These are phyloP conservation scores for Evernia prunastri DNA, from an alignment of 495 filamentous ascomycete genomes.

Conservation along the genomic window DNA sequence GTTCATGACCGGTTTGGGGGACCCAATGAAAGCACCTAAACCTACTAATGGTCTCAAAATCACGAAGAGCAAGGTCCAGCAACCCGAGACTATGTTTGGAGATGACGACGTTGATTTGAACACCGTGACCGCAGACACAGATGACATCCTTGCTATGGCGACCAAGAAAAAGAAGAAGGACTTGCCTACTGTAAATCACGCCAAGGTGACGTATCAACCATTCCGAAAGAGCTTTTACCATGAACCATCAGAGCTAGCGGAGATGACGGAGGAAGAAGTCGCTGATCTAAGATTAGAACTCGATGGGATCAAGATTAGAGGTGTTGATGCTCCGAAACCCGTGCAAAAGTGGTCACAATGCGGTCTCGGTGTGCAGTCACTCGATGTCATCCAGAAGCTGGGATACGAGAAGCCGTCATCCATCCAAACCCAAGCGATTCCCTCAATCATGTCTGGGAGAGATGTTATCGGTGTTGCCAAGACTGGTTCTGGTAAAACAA, in stretches of 20 bases:
- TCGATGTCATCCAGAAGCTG: constrained; percentile 78
- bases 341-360: constrained; percentile 97
- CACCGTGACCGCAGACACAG: constrained; percentile 61
- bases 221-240: constrained; percentile 93
- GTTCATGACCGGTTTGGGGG: constrained; percentile 81
- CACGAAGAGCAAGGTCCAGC: constrained; percentile 45
- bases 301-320: constrained; percentile 89
- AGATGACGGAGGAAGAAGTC: constrained; percentile 82
- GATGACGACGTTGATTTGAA: constrained; percentile 75
- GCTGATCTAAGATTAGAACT: constrained; percentile 76
- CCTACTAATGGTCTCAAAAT: constrained; percentile 36
- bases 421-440: constrained; percentile 92
- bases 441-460: constrained; percentile 90
- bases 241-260: constrained; percentile 74
- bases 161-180: constrained; percentile 97
- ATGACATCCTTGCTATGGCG: constrained; percentile 80
- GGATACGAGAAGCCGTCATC: constrained; percentile 86
- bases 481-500: constrained; percentile 97
- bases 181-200: constrained; percentile 76
- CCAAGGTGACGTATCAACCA: constrained; percentile 73
- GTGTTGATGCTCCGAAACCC: constrained; percentile 81
- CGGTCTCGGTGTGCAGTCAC: constrained; percentile 74
- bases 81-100: constrained; percentile 77
- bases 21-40: constrained; percentile 42
- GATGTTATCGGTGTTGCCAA: constrained; percentile 97